A percentile compares a stretch with the other conserved stretches of the same genome.
phyloP scores from a whole-genome alignment of 257 asterid genomes.

The Thymus quinquecostatus region DNA sequence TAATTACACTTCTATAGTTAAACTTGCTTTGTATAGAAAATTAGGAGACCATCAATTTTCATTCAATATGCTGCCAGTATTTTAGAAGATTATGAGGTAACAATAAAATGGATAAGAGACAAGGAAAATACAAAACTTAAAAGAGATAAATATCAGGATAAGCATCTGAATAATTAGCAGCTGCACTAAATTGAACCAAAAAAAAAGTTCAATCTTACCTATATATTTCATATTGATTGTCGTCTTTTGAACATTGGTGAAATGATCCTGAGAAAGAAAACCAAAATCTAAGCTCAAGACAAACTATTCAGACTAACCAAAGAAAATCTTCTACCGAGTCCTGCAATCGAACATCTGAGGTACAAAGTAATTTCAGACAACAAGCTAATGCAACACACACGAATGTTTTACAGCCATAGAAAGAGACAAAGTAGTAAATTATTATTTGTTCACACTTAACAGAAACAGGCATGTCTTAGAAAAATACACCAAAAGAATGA shows the following conservation, averaged over 20 bases:
- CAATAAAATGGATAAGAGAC: neutral
- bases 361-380: conserved; percentile 25
- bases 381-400: neutral
- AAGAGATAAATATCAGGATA: conserved; percentile 5
- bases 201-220: conserved; percentile 48
- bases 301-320: conserved; percentile 7
- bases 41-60: neutral
- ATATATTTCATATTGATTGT: conserved; percentile 81
- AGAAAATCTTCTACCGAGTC: conserved; percentile 23
- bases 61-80: conserved; percentile 11
- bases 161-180: conserved; percentile 4
- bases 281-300: conserved; percentile 27
- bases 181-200: neutral
- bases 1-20: neutral
- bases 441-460: neutral
- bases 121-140: neutral
- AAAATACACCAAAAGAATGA: conserved; percentile 7
- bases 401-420: neutral
- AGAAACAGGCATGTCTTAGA: conserved; percentile 2
- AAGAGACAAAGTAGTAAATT: neutral
- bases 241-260: conserved; percentile 70
- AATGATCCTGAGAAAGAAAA: conserved; percentile 75
- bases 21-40: neutral
- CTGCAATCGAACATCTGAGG: conserved; percentile 7
- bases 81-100: neutral